Evolutionary conservation across 2,329 filamentous ascomycete genomes (phyloP), one percentile per base, ranked within the genome.

Genomic region (Chaetomium sp.): DNA sequence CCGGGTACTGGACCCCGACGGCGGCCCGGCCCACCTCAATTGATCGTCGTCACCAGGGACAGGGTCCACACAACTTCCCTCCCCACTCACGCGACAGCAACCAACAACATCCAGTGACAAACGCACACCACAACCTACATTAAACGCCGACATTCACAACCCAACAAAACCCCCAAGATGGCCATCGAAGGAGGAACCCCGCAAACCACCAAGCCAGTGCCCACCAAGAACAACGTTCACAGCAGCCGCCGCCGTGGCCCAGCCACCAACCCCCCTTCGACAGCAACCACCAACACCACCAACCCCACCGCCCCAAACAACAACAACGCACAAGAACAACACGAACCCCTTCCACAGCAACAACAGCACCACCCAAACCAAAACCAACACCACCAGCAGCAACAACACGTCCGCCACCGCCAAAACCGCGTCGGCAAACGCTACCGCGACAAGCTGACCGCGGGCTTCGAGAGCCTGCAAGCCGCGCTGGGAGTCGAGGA

Each of bases 361-460:
- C 33, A 35, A 10, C 33, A 35, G 9, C 33, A 35, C 7, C 33
- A 35, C 2, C 33, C 10, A 5, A 10, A 38, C 4, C 12, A 38
- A 1, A 13, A 5, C 2, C 33, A 38, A 7, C 29, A 23, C 16
- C 23, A 38, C 7, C 47, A 27, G 19, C 51, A 33, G 19, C 29
- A 31, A 10, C 53, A 56, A 10, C 57, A 38, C 31, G 47, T 33
- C 2, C 57, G 57, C 31, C n/a, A 31, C 9, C 25, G n/a, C 38
- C 67, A 70, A 51, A 70, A 71, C 66, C 56, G 55, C 59, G 69
- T 70, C 59, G 68, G 70, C 25, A 69, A 67, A 33, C 66, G 67
- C 29, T 70, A 71, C 50, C 67, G 70, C 19, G 66, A 65, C 63
- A 70, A 69, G 54, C 65, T 70, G 1, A 68, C 59, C 33, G 58